phyloP scores from a whole-genome alignment of 768 basidiomycete genomes.

The Tulasnella sp. region DNA sequence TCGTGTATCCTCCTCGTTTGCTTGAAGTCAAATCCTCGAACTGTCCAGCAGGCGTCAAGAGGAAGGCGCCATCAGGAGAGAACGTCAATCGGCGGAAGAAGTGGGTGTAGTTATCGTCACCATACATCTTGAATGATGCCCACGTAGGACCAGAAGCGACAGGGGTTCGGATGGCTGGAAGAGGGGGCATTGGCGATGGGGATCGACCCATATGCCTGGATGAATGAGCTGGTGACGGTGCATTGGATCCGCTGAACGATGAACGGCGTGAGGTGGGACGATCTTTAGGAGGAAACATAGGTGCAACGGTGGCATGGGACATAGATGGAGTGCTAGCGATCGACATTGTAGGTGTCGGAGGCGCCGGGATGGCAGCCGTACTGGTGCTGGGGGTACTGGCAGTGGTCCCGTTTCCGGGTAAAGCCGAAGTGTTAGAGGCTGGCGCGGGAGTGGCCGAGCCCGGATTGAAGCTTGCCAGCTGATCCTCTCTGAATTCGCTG shows the following conservation, averaged over 20 bases:
- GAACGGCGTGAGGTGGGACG: slow-evolving; percentile 26
- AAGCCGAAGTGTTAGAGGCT: slow-evolving; percentile 11
- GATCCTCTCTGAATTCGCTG: slow-evolving; percentile 45
- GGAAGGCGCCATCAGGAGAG: slow-evolving; percentile 84
- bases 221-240: slow-evolving; percentile 31
- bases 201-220: slow-evolving; percentile 40
- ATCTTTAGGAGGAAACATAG: slow-evolving; percentile 43
- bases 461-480: slow-evolving; percentile 26
- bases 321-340: slow-evolving; percentile 20
- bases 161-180: slow-evolving; percentile 80
- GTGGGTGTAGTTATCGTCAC: slow-evolving; percentile 88
- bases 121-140: slow-evolving; percentile 72
- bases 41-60: slow-evolving; percentile 92
- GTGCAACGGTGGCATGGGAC: too few relatives aligned
- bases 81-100: slow-evolving; percentile 93
- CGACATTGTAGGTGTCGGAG: slow-evolving; percentile 20
- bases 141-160: slow-evolving; percentile 30
- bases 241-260: slow-evolving; percentile 67
- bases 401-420: slow-evolving; percentile 26
- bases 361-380: slow-evolving; percentile 24
- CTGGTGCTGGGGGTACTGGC: slow-evolving; percentile 46
- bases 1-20: slow-evolving; percentile 28
- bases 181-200: slow-evolving; percentile 80
- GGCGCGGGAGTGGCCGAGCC: slow-evolving; percentile 25
- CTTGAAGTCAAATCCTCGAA: slow-evolving; percentile 74